These are phyloP conservation scores for Phoma sp. DNA, from an alignment of 2,329 filamentous ascomycete species.

Conservation along the genomic window DNA sequence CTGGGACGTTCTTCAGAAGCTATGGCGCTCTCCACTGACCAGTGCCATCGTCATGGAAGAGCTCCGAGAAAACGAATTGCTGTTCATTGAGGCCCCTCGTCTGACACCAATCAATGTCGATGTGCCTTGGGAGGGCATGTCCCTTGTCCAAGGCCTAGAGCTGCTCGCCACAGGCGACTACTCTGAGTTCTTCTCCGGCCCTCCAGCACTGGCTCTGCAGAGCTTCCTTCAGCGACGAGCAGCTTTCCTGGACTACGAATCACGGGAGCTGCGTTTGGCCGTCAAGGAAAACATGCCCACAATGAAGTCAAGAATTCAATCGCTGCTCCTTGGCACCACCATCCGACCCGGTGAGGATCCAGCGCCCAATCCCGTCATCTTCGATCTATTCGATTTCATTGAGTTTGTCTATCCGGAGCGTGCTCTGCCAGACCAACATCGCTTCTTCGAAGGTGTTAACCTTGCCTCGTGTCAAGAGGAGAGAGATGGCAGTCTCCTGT, in stretches of 20 bases:
- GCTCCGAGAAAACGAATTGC: constrained; percentile 77
- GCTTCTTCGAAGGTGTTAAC: constrained; percentile 70
- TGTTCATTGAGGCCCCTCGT: constrained; percentile 76
- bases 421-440: constrained; percentile 59
- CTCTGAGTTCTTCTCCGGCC: constrained; percentile 71
- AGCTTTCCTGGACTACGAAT: constrained; percentile 82
- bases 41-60: constrained; percentile 76
- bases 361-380: constrained; percentile 75
- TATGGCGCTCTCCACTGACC: constrained; percentile 86
- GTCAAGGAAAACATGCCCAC: constrained; percentile 71
- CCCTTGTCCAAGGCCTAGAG: constrained; percentile 56
- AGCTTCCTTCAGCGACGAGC: constrained; percentile 81
- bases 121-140: constrained; percentile 75
- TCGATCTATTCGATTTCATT: constrained; percentile 93
- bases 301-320: constrained; percentile 55
- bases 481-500: constrained; percentile 64
- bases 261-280: constrained; percentile 81
- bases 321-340: constrained; percentile 77
- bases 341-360: constrained; percentile 70
- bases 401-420: constrained; percentile 63
- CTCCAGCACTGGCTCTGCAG: constrained; percentile 72
- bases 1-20: constrained; percentile 71
- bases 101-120: constrained; percentile 74
- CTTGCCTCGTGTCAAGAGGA: constrained; percentile 68
- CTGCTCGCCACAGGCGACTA: constrained; percentile 24